Percentiles rank a stretch among this genome's conserved stretches.
phyloP scores from a whole-genome alignment of 139 green algal genomes.

The Tetradesmus lagerheimii region DNA sequence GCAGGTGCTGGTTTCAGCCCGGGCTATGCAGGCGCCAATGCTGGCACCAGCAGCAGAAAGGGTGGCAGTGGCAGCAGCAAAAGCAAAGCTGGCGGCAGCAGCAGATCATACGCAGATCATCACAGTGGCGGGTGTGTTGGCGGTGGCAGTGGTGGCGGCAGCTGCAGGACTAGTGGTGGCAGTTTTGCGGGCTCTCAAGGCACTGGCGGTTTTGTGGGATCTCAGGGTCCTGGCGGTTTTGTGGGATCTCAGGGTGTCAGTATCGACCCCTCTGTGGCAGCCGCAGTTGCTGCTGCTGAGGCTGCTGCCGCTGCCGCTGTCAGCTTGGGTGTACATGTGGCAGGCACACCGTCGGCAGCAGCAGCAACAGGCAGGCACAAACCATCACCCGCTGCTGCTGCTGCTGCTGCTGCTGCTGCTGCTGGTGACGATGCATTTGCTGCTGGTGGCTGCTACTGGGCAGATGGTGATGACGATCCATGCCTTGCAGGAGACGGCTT shows the following conservation, averaged over 20 bases:
- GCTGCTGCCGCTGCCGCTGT: slow-evolving; percentile 23
- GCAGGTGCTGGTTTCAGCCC: not conserved
- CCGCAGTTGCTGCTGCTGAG: not conserved
- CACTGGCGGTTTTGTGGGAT: not conserved
- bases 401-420: slow-evolving; percentile 28
- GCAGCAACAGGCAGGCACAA: not conserved
- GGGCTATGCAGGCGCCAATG: not conserved
- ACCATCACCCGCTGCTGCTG: not conserved
- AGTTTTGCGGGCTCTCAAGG: not conserved
- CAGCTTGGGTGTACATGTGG: not conserved
- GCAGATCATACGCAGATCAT: not conserved
- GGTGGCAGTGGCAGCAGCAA: not conserved
- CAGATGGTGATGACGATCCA: slow-evolving; percentile 22
- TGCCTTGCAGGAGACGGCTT: slow-evolving; percentile 20
- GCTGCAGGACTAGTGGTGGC: not conserved
- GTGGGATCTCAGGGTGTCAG: not conserved
- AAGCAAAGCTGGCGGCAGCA: not conserved
- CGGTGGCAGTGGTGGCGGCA: not conserved
- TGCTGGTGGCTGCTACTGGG: not conserved
- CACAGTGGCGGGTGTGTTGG: not conserved
- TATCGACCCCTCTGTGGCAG: not conserved
- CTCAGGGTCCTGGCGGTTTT: not conserved
- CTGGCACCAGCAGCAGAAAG: not conserved
- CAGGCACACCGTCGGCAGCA: not conserved
- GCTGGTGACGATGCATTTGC: not conserved